A percentile compares a stretch with the other conserved stretches of the same genome.
phyloP scores from a whole-genome alignment of 176 grass and related monocot species.

The Zea luxurians region DNA sequence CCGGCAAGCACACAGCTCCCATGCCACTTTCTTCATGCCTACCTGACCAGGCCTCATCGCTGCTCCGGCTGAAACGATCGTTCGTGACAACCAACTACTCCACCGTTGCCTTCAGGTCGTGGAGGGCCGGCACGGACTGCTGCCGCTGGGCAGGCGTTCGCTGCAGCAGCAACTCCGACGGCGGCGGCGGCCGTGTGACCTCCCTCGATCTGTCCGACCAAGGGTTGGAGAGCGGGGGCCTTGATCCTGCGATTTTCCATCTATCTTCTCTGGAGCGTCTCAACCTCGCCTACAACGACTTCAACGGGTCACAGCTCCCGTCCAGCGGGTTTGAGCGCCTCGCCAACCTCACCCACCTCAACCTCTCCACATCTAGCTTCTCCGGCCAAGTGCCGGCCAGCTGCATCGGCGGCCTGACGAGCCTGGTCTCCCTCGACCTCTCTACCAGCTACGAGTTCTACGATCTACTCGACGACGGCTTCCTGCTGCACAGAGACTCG shows the following conservation, averaged over 20 bases:
- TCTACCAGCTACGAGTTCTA: neutral
- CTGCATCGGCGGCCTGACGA: slow-evolving; percentile 24
- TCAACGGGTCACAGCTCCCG: slow-evolving; percentile 20
- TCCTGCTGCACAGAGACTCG: neutral
- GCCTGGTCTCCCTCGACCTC: slow-evolving; percentile 44
- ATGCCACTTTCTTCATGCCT: neutral
- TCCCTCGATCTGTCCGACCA: slow-evolving; percentile 34
- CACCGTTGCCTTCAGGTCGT: neutral
- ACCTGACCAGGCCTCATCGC: neutral
- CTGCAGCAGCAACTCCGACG: neutral
- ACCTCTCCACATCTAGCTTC: slow-evolving; percentile 43
- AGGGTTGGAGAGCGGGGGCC: neutral
- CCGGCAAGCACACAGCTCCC: no score
- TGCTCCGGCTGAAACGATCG: neutral
- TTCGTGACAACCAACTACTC: neutral
- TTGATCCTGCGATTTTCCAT: slow-evolving; percentile 33
- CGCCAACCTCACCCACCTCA: slow-evolving; percentile 38
- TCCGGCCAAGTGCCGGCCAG: slow-evolving; percentile 26
- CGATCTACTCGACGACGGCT: neutral
- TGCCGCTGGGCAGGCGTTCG: neutral
- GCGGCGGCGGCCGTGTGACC: slow-evolving; percentile 20
- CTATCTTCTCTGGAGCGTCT: slow-evolving; percentile 35
- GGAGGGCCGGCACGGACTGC: neutral
- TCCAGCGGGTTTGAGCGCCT: slow-evolving; percentile 38
- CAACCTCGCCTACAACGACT: slow-evolving; percentile 42